A percentile compares a stretch with the other conserved stretches of the same genome.
Evolutionary conservation across 73 alveolate species (phyloP).

Genomic region (Paramecium bursaria): DNA sequence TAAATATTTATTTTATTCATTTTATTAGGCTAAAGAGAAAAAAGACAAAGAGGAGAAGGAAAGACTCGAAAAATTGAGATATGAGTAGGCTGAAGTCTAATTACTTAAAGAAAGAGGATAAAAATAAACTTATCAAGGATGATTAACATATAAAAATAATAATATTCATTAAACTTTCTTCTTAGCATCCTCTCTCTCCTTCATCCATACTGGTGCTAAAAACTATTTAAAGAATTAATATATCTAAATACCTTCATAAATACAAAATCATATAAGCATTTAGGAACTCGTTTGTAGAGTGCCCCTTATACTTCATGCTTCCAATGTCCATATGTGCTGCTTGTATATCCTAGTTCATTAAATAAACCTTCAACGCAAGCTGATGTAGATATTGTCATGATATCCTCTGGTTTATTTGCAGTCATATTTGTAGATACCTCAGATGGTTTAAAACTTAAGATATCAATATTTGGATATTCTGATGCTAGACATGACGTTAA

Average conservation of each 20-base stretch:
- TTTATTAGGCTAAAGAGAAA: constrained; percentile 36
- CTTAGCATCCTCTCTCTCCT: too few species aligned
- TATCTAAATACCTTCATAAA: constrained; percentile 38
- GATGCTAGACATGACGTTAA: background rate
- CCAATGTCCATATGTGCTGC: constrained; percentile 71
- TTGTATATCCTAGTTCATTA: constrained; percentile 54
- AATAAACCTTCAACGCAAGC: constrained; percentile 65
- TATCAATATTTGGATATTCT: constrained; percentile 2
- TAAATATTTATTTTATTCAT: background rate
- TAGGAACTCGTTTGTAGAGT: constrained; percentile 6
- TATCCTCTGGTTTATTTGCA: constrained; percentile 53
- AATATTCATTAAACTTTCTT: too few species aligned
- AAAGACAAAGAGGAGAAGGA: constrained; percentile 47
- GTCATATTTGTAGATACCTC: constrained; percentile 53
- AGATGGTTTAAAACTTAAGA: background rate
- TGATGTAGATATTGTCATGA: constrained; percentile 30
- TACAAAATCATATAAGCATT: constrained; percentile 25
- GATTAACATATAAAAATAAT: too few species aligned
- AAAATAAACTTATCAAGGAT: constrained; percentile 24
- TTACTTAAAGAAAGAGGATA: constrained; percentile 20
- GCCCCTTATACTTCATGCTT: constrained; percentile 65
- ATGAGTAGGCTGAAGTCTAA: constrained; percentile 16
- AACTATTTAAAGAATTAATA: too few species aligned
- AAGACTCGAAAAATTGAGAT: constrained; percentile 21
- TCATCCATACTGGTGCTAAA: too few species aligned